Conservation (phyloP, 176 grass and related monocot species). For the Rhynchospora tenuis region DNA sequence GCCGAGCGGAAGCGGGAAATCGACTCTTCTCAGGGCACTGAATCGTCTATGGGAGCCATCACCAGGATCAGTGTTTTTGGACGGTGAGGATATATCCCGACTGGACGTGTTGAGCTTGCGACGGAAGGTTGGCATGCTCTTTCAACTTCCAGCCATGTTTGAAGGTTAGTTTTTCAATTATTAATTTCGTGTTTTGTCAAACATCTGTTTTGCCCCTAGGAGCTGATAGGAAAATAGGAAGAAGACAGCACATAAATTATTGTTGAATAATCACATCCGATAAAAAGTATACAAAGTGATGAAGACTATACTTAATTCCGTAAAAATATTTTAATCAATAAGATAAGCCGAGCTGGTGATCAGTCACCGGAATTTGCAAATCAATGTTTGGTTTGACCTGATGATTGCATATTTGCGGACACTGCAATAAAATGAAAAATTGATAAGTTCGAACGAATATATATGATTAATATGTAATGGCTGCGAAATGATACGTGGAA, state of each 20-base stretch:
- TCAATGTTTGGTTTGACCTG: too few relatives aligned
- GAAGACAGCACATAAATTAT: neutral
- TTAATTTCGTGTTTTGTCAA: neutral
- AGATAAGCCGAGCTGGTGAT: neutral
- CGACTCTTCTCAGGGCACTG: slow-evolving; percentile 82
- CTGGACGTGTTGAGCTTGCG: slow-evolving; percentile 77
- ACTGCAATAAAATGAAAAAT: too few relatives aligned
- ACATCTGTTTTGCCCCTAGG: neutral
- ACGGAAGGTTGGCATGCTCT: slow-evolving; percentile 95
- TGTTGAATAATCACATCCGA: neutral
- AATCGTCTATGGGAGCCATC: slow-evolving; percentile 92
- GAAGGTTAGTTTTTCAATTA: slow-evolving; percentile 41
- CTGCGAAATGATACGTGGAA: too few relatives aligned
- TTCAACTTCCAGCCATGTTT: slow-evolving; percentile 95
- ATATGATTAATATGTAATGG: too few relatives aligned
- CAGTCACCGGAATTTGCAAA: too few relatives aligned
- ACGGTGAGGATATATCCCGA: slow-evolving; percentile 64
- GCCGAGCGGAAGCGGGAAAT: slow-evolving; percentile 98
- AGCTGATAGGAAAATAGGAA: neutral
- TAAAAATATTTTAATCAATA: neutral
- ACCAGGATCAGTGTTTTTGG: slow-evolving; percentile 55
- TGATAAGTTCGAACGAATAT: too few relatives aligned
- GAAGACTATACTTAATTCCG: neutral
- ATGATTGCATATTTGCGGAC: too few relatives aligned
- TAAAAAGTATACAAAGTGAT: neutral